Conservation (phyloP, 441 rosid genomes). For the Cnidoscolus chayamansa region DNA sequence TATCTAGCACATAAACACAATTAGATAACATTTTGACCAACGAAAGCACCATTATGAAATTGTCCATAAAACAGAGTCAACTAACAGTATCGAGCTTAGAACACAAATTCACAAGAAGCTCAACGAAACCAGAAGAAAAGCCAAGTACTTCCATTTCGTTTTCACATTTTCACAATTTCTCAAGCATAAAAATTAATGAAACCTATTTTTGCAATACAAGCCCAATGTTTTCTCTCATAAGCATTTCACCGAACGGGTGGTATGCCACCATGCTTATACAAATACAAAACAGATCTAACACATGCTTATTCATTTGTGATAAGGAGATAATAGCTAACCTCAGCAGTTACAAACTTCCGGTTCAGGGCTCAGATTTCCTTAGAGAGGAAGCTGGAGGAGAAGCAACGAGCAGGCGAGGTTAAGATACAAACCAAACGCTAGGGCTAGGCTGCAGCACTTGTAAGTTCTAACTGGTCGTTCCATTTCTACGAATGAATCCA, state of each 20-base stretch:
- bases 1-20: background rate
- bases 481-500: background rate
- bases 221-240: background rate
- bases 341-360: background rate
- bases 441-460: no score
- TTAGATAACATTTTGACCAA: background rate
- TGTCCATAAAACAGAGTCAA: background rate
- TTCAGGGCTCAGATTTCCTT: background rate
- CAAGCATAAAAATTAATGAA: background rate
- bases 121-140: no score
- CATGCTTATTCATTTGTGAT: background rate
- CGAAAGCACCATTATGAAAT: background rate
- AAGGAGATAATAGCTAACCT: background rate
- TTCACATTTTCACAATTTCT: background rate
- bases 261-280: background rate
- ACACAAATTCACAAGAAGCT: background rate
- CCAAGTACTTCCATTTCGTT: background rate
- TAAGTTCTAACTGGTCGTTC: background rate
- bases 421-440: no score
- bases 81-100: background rate
- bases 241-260: conserved; percentile 15
- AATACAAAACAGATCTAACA: background rate
- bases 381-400: background rate
- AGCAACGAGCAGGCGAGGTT: background rate
- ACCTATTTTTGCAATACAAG: background rate